Conservation (phyloP, 345 rosid genomes). For the Sonneratia alba region DNA sequence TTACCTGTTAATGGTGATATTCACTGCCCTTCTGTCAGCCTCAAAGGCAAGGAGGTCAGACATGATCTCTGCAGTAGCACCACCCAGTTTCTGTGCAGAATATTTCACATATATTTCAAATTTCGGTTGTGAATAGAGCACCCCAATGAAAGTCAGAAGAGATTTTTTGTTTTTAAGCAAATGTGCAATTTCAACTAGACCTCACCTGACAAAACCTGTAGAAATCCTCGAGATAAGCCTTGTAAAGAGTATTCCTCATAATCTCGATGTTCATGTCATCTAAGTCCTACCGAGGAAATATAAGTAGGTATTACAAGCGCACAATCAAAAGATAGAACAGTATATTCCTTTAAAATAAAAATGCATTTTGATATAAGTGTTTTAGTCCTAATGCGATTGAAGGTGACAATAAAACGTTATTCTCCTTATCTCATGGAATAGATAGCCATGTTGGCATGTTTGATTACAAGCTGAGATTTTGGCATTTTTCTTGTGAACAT, state of each 20-base stretch:
- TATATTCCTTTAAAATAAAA: not conserved
- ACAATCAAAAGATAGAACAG: not conserved
- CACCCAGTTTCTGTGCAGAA: constrained; percentile 75
- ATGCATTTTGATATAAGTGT: not conserved
- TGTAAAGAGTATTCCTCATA: constrained; percentile 93
- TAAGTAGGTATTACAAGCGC: not conserved
- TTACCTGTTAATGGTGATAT: constrained; percentile 89
- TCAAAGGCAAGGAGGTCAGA: constrained; percentile 96
- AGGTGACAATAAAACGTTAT: not conserved
- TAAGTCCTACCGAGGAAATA: constrained; percentile 41
- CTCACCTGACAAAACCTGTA: constrained; percentile 92
- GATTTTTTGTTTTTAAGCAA: not conserved
- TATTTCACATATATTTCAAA: not conserved
- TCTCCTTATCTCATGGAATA: not conserved
- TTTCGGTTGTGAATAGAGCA: not conserved
- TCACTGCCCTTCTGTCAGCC: constrained; percentile 96
- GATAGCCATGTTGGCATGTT: not conserved
- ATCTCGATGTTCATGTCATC: constrained; percentile 99
- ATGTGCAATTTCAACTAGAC: not conserved
- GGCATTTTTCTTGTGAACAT: not conserved
- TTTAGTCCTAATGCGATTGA: not conserved
- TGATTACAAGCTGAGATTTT: not conserved
- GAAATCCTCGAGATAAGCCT: constrained; percentile 94
- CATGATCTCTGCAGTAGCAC: constrained; percentile 96
- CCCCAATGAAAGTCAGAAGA: constrained; percentile 7